Percentiles rank a stretch among this genome's conserved stretches.
Evolutionary conservation across 805 yeast species (phyloP).

Genomic region (Metschnikowia dekortorum): DNA sequence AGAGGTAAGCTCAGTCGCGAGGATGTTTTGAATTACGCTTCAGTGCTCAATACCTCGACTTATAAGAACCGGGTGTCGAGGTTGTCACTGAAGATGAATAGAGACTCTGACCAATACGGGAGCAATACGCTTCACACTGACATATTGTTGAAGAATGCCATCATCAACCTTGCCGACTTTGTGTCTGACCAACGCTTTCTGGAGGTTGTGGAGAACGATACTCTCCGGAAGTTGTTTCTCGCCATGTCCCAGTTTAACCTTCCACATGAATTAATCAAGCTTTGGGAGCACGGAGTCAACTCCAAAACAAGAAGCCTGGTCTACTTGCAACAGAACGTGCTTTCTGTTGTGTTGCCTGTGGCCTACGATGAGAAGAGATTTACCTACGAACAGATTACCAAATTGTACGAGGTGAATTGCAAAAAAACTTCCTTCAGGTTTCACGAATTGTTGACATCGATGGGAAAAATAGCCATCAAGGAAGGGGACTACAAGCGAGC

Average conservation of each 20-base stretch:
- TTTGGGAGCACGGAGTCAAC: slow-evolving; percentile 65
- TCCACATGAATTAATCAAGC: slow-evolving; percentile 58
- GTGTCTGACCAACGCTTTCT: slow-evolving; percentile 28
- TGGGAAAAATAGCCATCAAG: slow-evolving; percentile 67
- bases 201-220: slow-evolving; percentile 19
- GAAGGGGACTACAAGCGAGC: slow-evolving; percentile 66
- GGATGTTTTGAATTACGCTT: slow-evolving; percentile 12
- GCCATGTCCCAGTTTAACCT: slow-evolving; percentile 33
- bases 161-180: slow-evolving; percentile 28
- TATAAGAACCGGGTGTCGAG: slow-evolving; percentile 29
- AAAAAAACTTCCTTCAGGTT: slow-evolving; percentile 22
- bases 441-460: slow-evolving; percentile 57
- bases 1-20: slow-evolving; percentile 7
- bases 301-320: slow-evolving; percentile 35
- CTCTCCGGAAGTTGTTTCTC: slow-evolving; percentile 25
- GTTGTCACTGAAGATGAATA: slow-evolving; percentile 29
- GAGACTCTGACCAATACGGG: slow-evolving; percentile 35
- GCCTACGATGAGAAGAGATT: slow-evolving; percentile 58
- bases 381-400: slow-evolving; percentile 55
- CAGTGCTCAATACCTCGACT: slow-evolving; percentile 17
- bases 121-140: slow-evolving; percentile 23
- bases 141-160: slow-evolving; percentile 28
- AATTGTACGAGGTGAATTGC: slow-evolving; percentile 47
- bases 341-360: slow-evolving; percentile 65
- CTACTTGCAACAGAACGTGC: slow-evolving; percentile 60